Percentiles rank a stretch among this genome's conserved stretches.
phyloP scores from a whole-genome alignment of 2,329 filamentous ascomycete genomes.

The Lecanicillium sp. region DNA sequence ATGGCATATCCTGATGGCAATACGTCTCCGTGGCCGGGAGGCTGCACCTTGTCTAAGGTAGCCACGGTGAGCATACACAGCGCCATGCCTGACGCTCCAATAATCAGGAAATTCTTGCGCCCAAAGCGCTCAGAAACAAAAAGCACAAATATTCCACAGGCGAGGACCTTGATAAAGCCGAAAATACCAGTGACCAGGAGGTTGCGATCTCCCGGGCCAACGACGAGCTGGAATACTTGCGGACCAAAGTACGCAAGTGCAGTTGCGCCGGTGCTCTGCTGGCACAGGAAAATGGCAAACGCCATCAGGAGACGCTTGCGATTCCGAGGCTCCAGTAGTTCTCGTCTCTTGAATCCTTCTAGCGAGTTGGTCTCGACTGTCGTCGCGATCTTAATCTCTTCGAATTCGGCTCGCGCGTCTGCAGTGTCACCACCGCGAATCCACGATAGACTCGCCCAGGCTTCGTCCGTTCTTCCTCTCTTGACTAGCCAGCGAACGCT shows the following conservation, averaged over 20 bases:
- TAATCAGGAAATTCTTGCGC: constrained; percentile 23
- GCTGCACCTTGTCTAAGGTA: constrained; percentile 32
- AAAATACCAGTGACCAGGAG: constrained; percentile 22
- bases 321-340: background rate
- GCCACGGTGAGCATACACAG: constrained; percentile 36
- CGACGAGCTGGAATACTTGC: constrained; percentile 21
- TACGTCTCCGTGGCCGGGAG: constrained; percentile 19
- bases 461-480: constrained; percentile 34
- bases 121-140: constrained; percentile 18
- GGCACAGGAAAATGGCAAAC: constrained; percentile 3
- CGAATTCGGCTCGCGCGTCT: constrained; percentile 34
- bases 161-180: constrained; percentile 19
- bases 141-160: constrained; percentile 35
- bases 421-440: constrained; percentile 34
- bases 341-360: background rate
- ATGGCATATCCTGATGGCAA: constrained; percentile 38
- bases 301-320: background rate
- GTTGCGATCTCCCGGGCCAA: constrained; percentile 15
- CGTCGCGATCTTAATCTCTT: constrained; percentile 39
- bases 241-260: constrained; percentile 24
- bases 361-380: constrained; percentile 28
- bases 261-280: constrained; percentile 21
- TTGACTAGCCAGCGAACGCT: constrained; percentile 42
- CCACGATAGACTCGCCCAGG: constrained; percentile 41
- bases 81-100: constrained; percentile 35